Evolutionary conservation across 2,329 filamentous ascomycete genomes (phyloP).

Genomic region (Alternaria triticina): DNA sequence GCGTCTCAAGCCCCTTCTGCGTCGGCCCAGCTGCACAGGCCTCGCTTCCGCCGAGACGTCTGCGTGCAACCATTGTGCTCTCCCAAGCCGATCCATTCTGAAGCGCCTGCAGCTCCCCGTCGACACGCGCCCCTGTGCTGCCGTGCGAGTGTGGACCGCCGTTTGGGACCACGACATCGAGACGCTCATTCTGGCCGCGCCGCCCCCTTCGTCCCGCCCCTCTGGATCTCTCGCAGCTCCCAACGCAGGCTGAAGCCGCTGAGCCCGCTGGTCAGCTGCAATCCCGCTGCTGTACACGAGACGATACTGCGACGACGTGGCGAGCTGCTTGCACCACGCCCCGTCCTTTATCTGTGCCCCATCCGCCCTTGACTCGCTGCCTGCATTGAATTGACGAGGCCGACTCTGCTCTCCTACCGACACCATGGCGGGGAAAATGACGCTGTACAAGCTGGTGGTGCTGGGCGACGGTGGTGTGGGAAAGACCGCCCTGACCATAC

Average conservation of each 20-base stretch:
- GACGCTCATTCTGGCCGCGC: slow-evolving; percentile 17
- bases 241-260: slow-evolving; percentile 24
- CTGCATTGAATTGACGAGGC: slow-evolving; percentile 4
- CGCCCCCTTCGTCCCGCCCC: slow-evolving; percentile 19
- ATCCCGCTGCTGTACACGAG: slow-evolving; percentile 13
- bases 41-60: slow-evolving; percentile 25
- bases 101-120: slow-evolving; percentile 33
- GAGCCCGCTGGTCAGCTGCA: slow-evolving; percentile 34
- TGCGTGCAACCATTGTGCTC: slow-evolving; percentile 30
- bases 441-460: slow-evolving; percentile 94
- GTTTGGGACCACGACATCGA: slow-evolving; percentile 19
- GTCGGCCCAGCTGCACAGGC: slow-evolving; percentile 29
- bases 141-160: slow-evolving; percentile 25
- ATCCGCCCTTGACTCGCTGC: slow-evolving; percentile 1
- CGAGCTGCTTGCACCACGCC: slow-evolving; percentile 19
- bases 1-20: slow-evolving; percentile 26
- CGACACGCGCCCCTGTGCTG: slow-evolving; percentile 33
- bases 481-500: slow-evolving; percentile 92
- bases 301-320: slow-evolving; percentile 26
- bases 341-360: slow-evolving; percentile 10
- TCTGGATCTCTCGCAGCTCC: slow-evolving; percentile 10
- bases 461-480: slow-evolving; percentile 92
- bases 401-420: slow-evolving; percentile 9
- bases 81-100: slow-evolving; percentile 28
- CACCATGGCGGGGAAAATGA: slow-evolving; percentile 90